Percentiles rank a stretch among this genome's conserved stretches.
phyloP scores from a whole-genome alignment of 495 filamentous ascomycete species.

The Monascus purpureus region DNA sequence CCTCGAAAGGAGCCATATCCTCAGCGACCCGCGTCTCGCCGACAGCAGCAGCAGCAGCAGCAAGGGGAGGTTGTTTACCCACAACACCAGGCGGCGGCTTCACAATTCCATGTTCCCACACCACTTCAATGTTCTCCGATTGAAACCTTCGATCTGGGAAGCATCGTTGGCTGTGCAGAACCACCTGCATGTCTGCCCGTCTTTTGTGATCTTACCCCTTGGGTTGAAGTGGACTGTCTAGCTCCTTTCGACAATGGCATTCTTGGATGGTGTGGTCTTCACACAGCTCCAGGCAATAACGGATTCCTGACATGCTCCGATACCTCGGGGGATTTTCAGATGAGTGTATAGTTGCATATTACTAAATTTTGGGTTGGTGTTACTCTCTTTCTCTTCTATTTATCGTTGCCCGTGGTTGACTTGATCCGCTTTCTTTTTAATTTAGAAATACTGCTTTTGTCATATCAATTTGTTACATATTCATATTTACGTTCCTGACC shows the following conservation, averaged over 20 bases:
- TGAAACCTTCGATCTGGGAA: conserved; percentile 9
- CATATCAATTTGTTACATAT: not conserved
- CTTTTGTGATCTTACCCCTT: conserved; percentile 11
- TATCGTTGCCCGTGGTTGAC: no score
- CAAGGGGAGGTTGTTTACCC: not conserved
- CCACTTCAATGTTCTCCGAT: conserved; percentile 3
- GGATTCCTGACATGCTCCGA: conserved; percentile 7
- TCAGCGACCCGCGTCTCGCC: conserved; percentile 5
- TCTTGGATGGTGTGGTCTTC: conserved; percentile 11
- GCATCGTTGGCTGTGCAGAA: conserved; percentile 16
- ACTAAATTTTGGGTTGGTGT: not conserved
- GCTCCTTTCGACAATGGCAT: conserved; percentile 8
- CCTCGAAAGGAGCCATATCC: conserved; percentile 10
- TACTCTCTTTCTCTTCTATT: no score
- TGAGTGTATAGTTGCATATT: conserved; percentile 7
- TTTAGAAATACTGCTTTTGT: not conserved
- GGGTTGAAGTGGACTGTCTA: conserved; percentile 8
- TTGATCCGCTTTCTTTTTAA: not conserved
- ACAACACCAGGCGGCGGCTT: conserved; percentile 1
- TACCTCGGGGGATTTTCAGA: conserved; percentile 9
- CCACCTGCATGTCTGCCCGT: conserved; percentile 9
- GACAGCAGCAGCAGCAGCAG: conserved; percentile 1
- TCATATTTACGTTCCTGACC: not conserved
- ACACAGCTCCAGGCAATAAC: conserved; percentile 5
- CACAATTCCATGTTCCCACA: conserved; percentile 5